Percentiles rank a stretch among this genome's conserved stretches.
phyloP scores from a whole-genome alignment of 106 monocot species.

The Amphibolis antarctica region DNA sequence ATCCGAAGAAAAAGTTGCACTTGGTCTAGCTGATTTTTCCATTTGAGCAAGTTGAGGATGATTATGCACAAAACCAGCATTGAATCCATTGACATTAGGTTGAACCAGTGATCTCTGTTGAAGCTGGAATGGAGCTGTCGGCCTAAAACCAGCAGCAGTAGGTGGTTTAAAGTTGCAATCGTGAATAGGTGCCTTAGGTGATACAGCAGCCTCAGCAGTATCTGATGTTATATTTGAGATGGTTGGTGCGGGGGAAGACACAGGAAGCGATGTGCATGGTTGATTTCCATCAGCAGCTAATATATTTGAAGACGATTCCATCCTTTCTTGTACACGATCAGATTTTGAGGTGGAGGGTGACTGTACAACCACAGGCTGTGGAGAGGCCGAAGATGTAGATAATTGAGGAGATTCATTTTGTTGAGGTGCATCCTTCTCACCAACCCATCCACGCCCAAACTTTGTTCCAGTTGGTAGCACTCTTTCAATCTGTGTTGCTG shows the following conservation, averaged over 20 bases:
- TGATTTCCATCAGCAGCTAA: background rate
- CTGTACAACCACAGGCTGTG: constrained; percentile 1
- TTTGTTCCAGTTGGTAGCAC: constrained; percentile 60
- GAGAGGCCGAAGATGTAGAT: constrained; percentile 5
- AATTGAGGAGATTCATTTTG: constrained; percentile 15
- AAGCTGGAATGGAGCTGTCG: constrained; percentile 14
- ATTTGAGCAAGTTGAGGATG: constrained; percentile 14
- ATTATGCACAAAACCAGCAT: constrained; percentile 8
- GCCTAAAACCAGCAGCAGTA: background rate
- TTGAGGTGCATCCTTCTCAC: constrained; percentile 38
- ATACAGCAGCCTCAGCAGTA: background rate
- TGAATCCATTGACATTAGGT: constrained; percentile 29
- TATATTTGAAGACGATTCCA: constrained; percentile 7
- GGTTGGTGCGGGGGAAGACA: background rate
- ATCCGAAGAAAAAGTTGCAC: constrained; percentile 2
- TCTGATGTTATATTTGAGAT: background rate
- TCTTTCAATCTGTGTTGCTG: constrained; percentile 48
- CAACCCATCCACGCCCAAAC: constrained; percentile 84
- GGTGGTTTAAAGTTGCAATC: background rate
- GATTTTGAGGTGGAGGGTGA: background rate
- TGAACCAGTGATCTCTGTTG: constrained; percentile 16
- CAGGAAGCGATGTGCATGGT: background rate
- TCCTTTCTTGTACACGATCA: constrained; percentile 8
- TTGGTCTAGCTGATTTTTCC: background rate
- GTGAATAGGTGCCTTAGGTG: constrained; percentile 6